Conservation (phyloP, 805 yeast species). For the Spathaspora girioi region DNA sequence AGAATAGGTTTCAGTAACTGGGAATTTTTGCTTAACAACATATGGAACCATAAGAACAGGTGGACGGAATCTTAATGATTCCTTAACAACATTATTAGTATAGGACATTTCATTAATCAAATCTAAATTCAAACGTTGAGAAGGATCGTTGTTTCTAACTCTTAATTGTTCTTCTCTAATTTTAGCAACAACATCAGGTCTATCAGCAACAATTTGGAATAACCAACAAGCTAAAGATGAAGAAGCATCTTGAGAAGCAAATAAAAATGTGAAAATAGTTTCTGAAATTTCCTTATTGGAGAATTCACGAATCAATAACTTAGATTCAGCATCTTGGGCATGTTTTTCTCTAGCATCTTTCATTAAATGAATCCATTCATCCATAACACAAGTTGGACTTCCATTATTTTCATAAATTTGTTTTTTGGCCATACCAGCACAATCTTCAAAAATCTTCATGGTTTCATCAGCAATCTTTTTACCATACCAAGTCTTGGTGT, state of each 20-base stretch:
- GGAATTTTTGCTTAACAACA: constrained; percentile 82
- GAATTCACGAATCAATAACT: constrained; percentile 73
- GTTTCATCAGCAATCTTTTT: constrained; percentile 89
- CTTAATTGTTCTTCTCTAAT: constrained; percentile 88
- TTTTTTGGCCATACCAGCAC: constrained; percentile 85
- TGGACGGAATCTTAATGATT: constrained; percentile 90
- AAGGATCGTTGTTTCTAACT: constrained; percentile 76
- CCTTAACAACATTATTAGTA: constrained; percentile 88
- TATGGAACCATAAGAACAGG: constrained; percentile 99
- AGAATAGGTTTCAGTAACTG: constrained; percentile 75
- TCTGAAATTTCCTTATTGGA: constrained; percentile 90
- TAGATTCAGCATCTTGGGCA: constrained; percentile 49
- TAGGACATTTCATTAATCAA: constrained; percentile 83
- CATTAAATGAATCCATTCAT: constrained; percentile 91
- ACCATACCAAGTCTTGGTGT: constrained; percentile 98
- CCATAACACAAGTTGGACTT: constrained; percentile 84
- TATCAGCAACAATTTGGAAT: constrained; percentile 92
- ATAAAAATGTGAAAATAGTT: constrained; percentile 92
- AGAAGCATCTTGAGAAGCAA: constrained; percentile 98
- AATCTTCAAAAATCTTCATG: constrained; percentile 83
- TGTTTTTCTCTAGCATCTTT: constrained; percentile 58
- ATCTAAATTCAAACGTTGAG: constrained; percentile 57
- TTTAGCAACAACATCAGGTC: constrained; percentile 85
- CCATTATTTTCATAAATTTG: constrained; percentile 72
- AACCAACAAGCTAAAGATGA: constrained; percentile 97